phyloP scores from a whole-genome alignment of 2,329 filamentous ascomycete species.

The Colletotrichum truncatum region DNA sequence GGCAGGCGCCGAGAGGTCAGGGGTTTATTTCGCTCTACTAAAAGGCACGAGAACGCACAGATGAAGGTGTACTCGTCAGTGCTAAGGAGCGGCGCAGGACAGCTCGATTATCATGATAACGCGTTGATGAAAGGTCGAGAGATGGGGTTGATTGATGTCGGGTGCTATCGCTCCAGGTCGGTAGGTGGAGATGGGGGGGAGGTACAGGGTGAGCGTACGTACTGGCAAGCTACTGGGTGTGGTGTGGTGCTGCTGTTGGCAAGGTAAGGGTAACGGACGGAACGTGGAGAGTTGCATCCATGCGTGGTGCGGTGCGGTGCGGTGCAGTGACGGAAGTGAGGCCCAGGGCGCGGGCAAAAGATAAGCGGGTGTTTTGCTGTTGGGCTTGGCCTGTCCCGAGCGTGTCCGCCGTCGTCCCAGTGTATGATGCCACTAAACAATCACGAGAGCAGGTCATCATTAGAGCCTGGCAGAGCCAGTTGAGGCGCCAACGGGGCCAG shows the following conservation, averaged over 20 bases:
- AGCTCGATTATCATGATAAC: conserved; percentile 29
- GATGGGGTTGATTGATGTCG: conserved; percentile 27
- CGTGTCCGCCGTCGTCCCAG: conserved; percentile 18
- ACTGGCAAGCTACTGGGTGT: conserved; percentile 1
- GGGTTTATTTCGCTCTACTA: conserved; percentile 16
- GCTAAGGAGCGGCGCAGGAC: conserved; percentile 6
- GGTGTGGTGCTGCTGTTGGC: background rate
- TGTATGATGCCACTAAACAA: conserved; percentile 25
- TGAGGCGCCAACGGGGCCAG: conserved; percentile 25
- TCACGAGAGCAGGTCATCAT: conserved; percentile 30
- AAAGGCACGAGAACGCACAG: background rate
- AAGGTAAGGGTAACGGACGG: conserved; percentile 13
- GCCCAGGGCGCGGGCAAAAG: conserved; percentile 19
- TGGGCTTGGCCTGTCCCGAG: conserved; percentile 23
- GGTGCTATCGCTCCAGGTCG: conserved; percentile 16
- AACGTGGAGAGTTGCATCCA: conserved; percentile 22
- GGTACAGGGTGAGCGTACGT: conserved; percentile 9
- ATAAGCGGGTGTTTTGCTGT: conserved; percentile 19
- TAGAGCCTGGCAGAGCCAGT: conserved; percentile 19
- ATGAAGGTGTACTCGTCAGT: conserved; percentile 2
- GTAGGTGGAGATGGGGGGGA: conserved; percentile 18
- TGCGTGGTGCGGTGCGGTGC: background rate
- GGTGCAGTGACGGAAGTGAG: conserved; percentile 13
- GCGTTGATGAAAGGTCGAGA: conserved; percentile 21
- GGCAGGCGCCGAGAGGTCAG: background rate